Conservation (phyloP, 371 early-diverging fungal genomes). For the Amoeboaphelidium occidentale region DNA sequence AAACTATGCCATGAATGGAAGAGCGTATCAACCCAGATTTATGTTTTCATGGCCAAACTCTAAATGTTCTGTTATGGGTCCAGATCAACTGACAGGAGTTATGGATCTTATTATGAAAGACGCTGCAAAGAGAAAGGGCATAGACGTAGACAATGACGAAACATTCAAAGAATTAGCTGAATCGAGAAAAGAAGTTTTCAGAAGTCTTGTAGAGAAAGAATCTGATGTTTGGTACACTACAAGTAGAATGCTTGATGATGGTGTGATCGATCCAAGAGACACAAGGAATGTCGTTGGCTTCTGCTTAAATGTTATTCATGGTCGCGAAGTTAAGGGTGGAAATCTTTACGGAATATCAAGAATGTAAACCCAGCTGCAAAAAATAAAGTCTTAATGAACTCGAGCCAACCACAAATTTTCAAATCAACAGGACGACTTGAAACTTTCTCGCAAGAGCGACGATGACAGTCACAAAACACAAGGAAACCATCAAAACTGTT, state of each 20-base stretch:
- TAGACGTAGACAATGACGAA: neutral
- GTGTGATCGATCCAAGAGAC: slow-evolving; percentile 33
- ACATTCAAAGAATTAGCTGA: slow-evolving; percentile 26
- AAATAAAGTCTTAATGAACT: no score
- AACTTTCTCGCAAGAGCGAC: no score
- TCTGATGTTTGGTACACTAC: slow-evolving; percentile 43
- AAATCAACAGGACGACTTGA: no score
- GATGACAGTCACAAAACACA: no score
- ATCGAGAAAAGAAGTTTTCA: slow-evolving; percentile 28
- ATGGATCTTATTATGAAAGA: slow-evolving; percentile 42
- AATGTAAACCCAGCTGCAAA: slow-evolving; percentile 33
- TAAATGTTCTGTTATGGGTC: slow-evolving; percentile 48
- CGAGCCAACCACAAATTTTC: no score
- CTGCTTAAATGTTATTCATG: slow-evolving; percentile 30
- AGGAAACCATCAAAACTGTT: no score
- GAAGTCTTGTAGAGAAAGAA: slow-evolving; percentile 32
- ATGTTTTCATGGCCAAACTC: slow-evolving; percentile 51
- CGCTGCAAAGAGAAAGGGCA: slow-evolving; percentile 25
- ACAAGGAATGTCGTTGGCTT: slow-evolving; percentile 32
- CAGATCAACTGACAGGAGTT: slow-evolving; percentile 42
- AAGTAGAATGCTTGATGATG: slow-evolving; percentile 37
- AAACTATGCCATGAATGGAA: slow-evolving; percentile 55
- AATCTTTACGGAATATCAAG: slow-evolving; percentile 40
- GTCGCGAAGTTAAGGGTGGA: slow-evolving; percentile 28
- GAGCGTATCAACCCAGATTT: slow-evolving; percentile 44